Evolutionary conservation across 1,139 yeast genomes (phyloP), one percentile per base, ranked within the genome.

Genomic region (Lodderomyces jiufengensis): DNA sequence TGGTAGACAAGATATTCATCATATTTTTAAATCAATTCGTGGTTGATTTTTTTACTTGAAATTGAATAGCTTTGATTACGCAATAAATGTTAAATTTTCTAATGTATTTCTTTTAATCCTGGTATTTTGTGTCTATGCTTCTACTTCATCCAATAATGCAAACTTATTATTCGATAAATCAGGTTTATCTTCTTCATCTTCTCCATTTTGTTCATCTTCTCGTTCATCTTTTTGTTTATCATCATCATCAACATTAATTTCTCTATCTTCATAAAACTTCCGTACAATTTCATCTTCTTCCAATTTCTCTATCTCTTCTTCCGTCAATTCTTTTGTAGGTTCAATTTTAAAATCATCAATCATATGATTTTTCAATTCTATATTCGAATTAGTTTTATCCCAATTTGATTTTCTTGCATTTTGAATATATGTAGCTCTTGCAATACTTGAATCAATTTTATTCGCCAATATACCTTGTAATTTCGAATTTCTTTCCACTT

Each of bases 341-440:
- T 26, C 34, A 2, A 18, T 9, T 14, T 24, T 33, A 11, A 23
- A 8, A 21, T 37, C 46, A n/a, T 41, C 38, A 5, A 28, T 35
- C 34, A 37, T 39, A 33, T 40, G 51, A 34, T 59, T 49, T 31
- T 57, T 57, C 31, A 63, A 57, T 31, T 52, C 62, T 22, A 75
- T 72, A 27, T 57, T 55, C 40, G 69, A 66, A 52, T 83, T 83
- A 38, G 80, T 80, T 37, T 70, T 66, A 33, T 81, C 88, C 92
- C 92, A 83, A 11, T 80, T 83, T 1, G 84, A 63, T 54, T 81
- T 82, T 56, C 92, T 70, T 4, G 82, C 68, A 21, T 59, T 63
- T 47, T 76, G 82, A 11, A 82, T 77, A 50, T 66, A 76, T 51
- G 70, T 78, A 18, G 85, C 80, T 49, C 85, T 70, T 31, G 73